phyloP scores from a whole-genome alignment of 495 filamentous ascomycete species.

The Durotheca rogersii region DNA sequence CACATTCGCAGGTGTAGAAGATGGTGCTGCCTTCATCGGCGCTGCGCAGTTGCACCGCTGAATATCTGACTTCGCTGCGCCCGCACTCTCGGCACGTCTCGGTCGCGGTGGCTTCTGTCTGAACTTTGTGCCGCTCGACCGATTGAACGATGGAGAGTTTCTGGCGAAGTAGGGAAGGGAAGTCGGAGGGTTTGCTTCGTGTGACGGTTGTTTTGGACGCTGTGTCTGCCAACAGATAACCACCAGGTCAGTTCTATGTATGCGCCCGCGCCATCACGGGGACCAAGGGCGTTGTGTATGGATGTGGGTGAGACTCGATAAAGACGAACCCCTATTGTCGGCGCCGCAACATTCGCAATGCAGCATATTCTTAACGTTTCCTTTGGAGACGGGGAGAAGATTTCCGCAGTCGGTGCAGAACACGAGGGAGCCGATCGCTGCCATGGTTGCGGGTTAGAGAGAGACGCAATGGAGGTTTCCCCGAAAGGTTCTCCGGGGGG shows the following conservation, averaged over 20 bases:
- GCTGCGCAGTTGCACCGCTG: constrained; percentile 80
- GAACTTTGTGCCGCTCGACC: constrained; percentile 72
- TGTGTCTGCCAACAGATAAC: no score
- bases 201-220: constrained; percentile 80
- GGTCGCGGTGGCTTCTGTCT: constrained; percentile 69
- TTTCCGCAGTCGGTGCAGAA: constrained; percentile 96
- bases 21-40: constrained; percentile 95
- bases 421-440: constrained; percentile 82
- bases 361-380: constrained; percentile 70
- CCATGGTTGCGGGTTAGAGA: no score
- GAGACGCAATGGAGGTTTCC: no score
- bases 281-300: no score
- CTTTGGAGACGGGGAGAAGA: constrained; percentile 76
- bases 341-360: constrained; percentile 83
- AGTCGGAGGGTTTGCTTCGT: constrained; percentile 76
- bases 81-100: constrained; percentile 78
- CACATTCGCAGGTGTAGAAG: constrained; percentile 84
- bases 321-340: constrained; percentile 68
- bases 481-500: no score
- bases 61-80: constrained; percentile 78
- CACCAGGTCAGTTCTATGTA: no score
- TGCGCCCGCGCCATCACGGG: constrained; percentile 1
- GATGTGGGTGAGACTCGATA: not conserved
- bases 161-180: constrained; percentile 81
- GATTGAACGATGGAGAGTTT: constrained; percentile 86